Base-by-base conservation (phyloP, 768 basidiomycete genomes). In the Lactifluus hygrophoroides region DNA sequence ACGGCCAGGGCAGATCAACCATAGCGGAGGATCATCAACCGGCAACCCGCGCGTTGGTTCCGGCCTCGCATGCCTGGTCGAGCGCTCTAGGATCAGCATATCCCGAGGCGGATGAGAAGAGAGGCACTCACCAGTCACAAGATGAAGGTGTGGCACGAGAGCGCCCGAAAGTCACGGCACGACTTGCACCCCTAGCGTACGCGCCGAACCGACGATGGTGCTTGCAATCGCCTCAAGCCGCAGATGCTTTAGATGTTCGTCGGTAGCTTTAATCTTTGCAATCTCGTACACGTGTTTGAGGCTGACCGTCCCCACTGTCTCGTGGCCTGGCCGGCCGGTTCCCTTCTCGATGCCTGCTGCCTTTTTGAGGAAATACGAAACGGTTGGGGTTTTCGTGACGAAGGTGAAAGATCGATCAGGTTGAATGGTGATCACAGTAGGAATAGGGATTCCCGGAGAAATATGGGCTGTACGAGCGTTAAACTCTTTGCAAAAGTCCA, bases 401-500 rank as follows among this genome's bases (percentile, higher is more conserved):
- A 99, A 98, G 51, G 87, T 83, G 77, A 99, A 99, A 54, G 94
- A 82, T 61, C 94, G 87, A 77, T 99, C 96, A 54, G 95, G 90
- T 66, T 91, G 86, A 58, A 99, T 87, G 55, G 84, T 90, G 68
- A 99, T 94, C 61, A 87, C 74, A n/a, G 94, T 96, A 10, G 96
- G 95, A 38, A 83, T 82, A 7, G 96, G 95, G 10, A 88, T 81
- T 35, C 91, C 91, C 17, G 86, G 84, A 61, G 84, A 81, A 37
- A 95, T 80, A 70, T 91, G 86, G 32, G 90, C 86, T 19, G 95
- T 97, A 63, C 86, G 85, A n/a, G 95, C 94, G 69, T 99, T 99
- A 76, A 98, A 99, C 71, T 98, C 94, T 72, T 97, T 99, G 79
- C 94, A 96, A 70, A 99, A 99, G 75, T 99, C 96, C 89, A 98